A percentile compares a stretch with the other conserved stretches of the same genome.
Evolutionary conservation across 2,329 filamentous ascomycete genomes (phyloP).

Genomic region (Macrophomina phaseolina): DNA sequence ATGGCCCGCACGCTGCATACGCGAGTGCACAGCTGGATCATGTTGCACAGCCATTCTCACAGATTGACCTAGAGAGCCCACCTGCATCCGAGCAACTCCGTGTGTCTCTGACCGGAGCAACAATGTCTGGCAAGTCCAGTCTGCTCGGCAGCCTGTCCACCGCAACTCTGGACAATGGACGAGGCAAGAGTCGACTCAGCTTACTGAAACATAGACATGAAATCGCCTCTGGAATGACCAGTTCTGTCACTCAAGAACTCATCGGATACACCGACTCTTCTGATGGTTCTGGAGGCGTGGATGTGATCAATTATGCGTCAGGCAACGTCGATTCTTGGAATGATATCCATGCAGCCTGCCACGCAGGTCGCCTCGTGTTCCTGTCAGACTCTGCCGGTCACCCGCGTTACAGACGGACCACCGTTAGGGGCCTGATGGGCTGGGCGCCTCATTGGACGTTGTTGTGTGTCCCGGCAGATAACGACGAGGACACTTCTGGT

Average conservation of each 20-base stretch:
- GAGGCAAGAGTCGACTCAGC: slow-evolving; percentile 86
- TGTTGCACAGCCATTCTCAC: slow-evolving; percentile 21
- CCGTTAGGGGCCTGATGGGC: slow-evolving; percentile 85
- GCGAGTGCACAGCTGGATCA: slow-evolving; percentile 2
- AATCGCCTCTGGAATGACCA: slow-evolving; percentile 88
- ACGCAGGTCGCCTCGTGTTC: slow-evolving; percentile 78
- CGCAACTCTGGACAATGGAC: slow-evolving; percentile 86
- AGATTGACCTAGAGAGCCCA: slow-evolving; percentile 25
- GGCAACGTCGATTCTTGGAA: slow-evolving; percentile 91
- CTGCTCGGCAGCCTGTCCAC: slow-evolving; percentile 87
- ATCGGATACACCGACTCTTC: slow-evolving; percentile 70
- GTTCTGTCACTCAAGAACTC: slow-evolving; percentile 91
- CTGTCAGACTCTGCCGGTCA: slow-evolving; percentile 92
- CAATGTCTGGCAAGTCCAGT: slow-evolving; percentile 90
- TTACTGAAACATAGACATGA: slow-evolving; percentile 93
- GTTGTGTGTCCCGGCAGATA: slow-evolving; percentile 84
- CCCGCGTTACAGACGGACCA: slow-evolving; percentile 86
- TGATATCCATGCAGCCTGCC: slow-evolving; percentile 84
- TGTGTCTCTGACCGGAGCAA: slow-evolving; percentile 86
- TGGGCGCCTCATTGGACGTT: slow-evolving; percentile 96
- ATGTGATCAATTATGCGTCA: slow-evolving; percentile 73
- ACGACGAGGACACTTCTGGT: slow-evolving; percentile 58
- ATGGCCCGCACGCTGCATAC: slow-evolving; percentile 39
- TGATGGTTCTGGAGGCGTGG: slow-evolving; percentile 26
- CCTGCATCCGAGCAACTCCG: slow-evolving; percentile 69